Evolutionary conservation across 495 filamentous ascomycete species (phyloP), one percentile per base, ranked within the genome.

Genomic region (Penicillium alfredii): DNA sequence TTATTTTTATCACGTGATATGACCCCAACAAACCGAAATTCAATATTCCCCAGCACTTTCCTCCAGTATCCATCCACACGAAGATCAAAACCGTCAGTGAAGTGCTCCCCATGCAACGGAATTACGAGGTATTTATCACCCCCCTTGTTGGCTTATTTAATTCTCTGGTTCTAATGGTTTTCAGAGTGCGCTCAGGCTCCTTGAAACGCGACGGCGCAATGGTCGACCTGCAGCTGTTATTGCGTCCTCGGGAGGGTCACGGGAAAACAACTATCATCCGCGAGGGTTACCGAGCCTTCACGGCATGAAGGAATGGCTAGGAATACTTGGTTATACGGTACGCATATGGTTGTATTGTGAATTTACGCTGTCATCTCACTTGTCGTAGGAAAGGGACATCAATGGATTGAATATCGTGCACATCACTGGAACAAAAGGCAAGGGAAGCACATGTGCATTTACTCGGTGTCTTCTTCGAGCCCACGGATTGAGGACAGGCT

Each of bases 381-480:
- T 8, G 10, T 8, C 19, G 12, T 40, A 59, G 58, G 45, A 52
- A 17, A 26, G 16, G n/a, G 51, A 55, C 17, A 27, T 67, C 26
- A 36, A 61, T 24, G 18, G 18, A 8, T 29, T 67, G 5, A 67
- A 72, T 35, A 51, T 71, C 10, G 53, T 75, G 17, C 71, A 75
- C 39, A 43, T 73, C 28, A 51, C 66, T 6, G 71, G 70, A 1
- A 75, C 71, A 0, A 73, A 75, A 54, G 69, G 70, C 8, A 75
- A 75, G 44, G 69, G 70, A 0, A 70, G 61, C 30, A 75, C 69
- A 4, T 72, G 68, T 47, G 66, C 69, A 3, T 75, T 69, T 31
- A 52, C 56, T 4, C 47, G 58, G 3, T 60, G 56, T 0, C 54
- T 73, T 34, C 58, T 73, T 3, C 42, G 40, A 13, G 44, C 42